phyloP scores from a whole-genome alignment of 352 stramenopile species.

The Globisporangium heterothallicum region DNA sequence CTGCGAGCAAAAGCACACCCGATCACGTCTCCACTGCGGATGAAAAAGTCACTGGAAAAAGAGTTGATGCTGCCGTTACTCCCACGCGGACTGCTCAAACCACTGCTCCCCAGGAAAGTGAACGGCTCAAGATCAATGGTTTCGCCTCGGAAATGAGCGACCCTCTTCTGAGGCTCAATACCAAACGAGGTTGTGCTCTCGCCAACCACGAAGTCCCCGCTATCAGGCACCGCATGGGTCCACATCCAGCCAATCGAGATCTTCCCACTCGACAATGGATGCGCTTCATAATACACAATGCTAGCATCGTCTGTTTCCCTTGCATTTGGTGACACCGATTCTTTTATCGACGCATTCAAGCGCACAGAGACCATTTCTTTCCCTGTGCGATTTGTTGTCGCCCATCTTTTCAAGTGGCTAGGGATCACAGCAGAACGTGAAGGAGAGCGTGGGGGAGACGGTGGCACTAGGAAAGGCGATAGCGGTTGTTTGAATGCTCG shows the following conservation, averaged over 20 bases:
- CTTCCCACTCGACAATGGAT: slow-evolving; percentile 42
- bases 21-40: slow-evolving; percentile 45
- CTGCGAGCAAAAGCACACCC: slow-evolving; percentile 34
- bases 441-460: slow-evolving; percentile 32
- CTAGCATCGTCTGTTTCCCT: neutral
- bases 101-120: slow-evolving; percentile 11
- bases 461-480: slow-evolving; percentile 17
- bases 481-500: slow-evolving; percentile 6
- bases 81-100: slow-evolving; percentile 32
- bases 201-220: slow-evolving; percentile 30
- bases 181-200: slow-evolving; percentile 32
- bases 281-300: slow-evolving; percentile 50
- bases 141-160: slow-evolving; percentile 24
- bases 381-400: slow-evolving; percentile 47
- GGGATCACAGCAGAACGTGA: slow-evolving; percentile 24
- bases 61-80: slow-evolving; percentile 16
- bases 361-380: slow-evolving; percentile 37
- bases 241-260: slow-evolving; percentile 50
- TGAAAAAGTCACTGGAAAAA: slow-evolving; percentile 42
- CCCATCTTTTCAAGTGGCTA: slow-evolving; percentile 39
- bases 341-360: slow-evolving; percentile 19
- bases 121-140: slow-evolving; percentile 18
- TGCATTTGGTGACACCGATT: neutral
- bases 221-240: slow-evolving; percentile 2
- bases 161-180: slow-evolving; percentile 35